Conservation (phyloP, 129 eudicot species). For the Artemisia argyi region DNA sequence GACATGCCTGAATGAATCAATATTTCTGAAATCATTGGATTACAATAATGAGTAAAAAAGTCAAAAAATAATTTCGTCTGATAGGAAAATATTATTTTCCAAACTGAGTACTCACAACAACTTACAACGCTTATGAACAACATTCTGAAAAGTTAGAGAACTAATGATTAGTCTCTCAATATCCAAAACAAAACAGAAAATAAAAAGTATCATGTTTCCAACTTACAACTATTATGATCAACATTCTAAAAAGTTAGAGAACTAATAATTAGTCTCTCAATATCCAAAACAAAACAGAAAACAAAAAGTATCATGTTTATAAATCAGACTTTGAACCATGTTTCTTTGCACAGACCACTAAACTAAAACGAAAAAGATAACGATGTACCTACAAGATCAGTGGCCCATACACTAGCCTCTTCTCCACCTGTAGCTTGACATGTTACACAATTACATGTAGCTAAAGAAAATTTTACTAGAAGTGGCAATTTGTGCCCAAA, state of each 20-base stretch:
- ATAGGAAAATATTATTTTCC: background rate
- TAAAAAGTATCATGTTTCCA: background rate
- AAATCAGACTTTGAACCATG: conserved; percentile 12
- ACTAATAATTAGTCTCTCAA: background rate
- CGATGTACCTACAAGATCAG: conserved; percentile 99
- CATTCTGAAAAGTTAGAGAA: background rate
- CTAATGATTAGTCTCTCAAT: background rate
- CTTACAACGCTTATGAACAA: background rate
- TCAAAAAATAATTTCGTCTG: background rate
- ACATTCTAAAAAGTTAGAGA: background rate
- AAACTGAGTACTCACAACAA: background rate
- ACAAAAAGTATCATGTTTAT: background rate
- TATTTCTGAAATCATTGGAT: background rate
- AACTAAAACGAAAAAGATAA: conserved; percentile 40
- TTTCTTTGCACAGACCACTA: conserved; percentile 10
- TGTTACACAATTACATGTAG: conserved; percentile 12
- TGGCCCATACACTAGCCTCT: conserved; percentile 99
- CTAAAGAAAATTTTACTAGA: conserved; percentile 15
- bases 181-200: background rate
- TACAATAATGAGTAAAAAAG: background rate
- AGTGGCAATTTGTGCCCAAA: no score
- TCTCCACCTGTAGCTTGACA: conserved; percentile 72
- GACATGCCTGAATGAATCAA: conserved; percentile 8
- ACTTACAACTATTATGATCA: background rate
- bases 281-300: background rate